Evolutionary conservation across 2,329 filamentous ascomycete genomes (phyloP).

Genomic region (Colletotrichum cordylinicola): DNA sequence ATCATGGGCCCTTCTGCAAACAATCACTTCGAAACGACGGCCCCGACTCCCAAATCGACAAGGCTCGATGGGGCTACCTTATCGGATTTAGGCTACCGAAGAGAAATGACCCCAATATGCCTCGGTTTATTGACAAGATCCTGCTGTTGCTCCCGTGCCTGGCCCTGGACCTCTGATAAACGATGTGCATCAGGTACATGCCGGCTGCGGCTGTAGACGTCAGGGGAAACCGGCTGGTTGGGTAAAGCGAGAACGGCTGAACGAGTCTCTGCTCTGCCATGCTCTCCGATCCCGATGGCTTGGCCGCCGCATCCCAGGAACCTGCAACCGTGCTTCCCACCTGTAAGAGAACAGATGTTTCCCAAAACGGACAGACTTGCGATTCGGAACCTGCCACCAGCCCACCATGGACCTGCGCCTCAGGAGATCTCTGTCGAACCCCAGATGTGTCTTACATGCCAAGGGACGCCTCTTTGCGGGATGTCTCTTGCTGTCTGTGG

Average conservation of each 20-base stretch:
- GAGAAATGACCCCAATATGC: not conserved
- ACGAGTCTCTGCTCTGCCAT: not conserved
- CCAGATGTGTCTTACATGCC: constrained; percentile 6
- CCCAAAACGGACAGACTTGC: constrained; percentile 23
- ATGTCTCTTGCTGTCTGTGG: not conserved
- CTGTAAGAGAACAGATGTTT: constrained; percentile 1
- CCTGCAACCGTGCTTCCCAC: constrained; percentile 13
- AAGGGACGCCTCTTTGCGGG: not conserved
- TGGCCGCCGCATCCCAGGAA: constrained; percentile 2
- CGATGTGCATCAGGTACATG: not conserved
- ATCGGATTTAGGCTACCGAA: constrained; percentile 1
- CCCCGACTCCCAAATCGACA: not conserved
- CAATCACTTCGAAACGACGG: not conserved
- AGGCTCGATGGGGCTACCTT: not conserved
- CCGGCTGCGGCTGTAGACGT: not conserved
- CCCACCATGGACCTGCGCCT: not conserved
- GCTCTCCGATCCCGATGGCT: not conserved
- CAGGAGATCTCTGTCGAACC: not conserved
- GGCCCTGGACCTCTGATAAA: constrained; percentile 9
- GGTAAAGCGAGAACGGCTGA: not conserved
- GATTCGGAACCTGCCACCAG: not conserved
- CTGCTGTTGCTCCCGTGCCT: not conserved
- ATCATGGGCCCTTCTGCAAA: not conserved
- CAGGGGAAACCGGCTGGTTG: not conserved
- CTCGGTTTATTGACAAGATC: not conserved